A percentile compares a stretch with the other conserved stretches of the same genome.
Evolutionary conservation across 2,329 filamentous ascomycete species (phyloP).

Genomic region (Lachnellula subtilissima): DNA sequence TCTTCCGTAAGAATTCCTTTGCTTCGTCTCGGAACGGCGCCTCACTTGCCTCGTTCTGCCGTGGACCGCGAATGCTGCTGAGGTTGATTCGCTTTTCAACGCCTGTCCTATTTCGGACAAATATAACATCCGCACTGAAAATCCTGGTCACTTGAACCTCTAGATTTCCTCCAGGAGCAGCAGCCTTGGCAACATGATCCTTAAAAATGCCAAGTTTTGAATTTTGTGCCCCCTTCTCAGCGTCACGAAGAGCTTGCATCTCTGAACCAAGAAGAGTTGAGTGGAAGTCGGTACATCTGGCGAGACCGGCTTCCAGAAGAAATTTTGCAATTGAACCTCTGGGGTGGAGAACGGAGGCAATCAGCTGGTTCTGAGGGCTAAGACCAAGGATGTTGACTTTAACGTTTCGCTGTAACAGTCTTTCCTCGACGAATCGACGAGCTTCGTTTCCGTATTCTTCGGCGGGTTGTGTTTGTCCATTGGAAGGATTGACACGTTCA

Average conservation of each 20-base stretch:
- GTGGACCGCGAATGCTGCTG: conserved; percentile 91
- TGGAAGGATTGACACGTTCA: conserved; percentile 72
- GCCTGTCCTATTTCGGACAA: conserved; percentile 78
- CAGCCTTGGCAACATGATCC: conserved; percentile 66
- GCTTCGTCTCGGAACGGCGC: conserved; percentile 86
- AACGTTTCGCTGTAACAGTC: conserved; percentile 81
- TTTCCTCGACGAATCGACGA: conserved; percentile 77
- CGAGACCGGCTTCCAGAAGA: conserved; percentile 81
- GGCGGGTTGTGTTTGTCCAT: conserved; percentile 65
- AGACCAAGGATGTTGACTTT: conserved; percentile 78
- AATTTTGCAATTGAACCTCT: conserved; percentile 90
- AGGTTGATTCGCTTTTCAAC: conserved; percentile 85
- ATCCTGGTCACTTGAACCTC: conserved; percentile 85
- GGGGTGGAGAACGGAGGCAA: conserved; percentile 82
- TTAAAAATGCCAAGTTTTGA: conserved; percentile 76
- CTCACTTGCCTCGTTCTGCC: conserved; percentile 79
- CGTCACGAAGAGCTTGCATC: conserved; percentile 79
- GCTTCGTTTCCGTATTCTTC: conserved; percentile 91
- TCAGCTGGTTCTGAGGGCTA: conserved; percentile 86
- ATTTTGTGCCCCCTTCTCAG: conserved; percentile 80
- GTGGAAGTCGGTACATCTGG: conserved; percentile 92
- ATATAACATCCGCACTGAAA: conserved; percentile 82
- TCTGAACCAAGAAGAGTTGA: conserved; percentile 84
- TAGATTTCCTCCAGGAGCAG: conserved; percentile 55
- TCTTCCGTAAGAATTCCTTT: conserved; percentile 93